Conservation (phyloP, 2,329 filamentous ascomycete genomes). For the Colletotrichum melonis region DNA sequence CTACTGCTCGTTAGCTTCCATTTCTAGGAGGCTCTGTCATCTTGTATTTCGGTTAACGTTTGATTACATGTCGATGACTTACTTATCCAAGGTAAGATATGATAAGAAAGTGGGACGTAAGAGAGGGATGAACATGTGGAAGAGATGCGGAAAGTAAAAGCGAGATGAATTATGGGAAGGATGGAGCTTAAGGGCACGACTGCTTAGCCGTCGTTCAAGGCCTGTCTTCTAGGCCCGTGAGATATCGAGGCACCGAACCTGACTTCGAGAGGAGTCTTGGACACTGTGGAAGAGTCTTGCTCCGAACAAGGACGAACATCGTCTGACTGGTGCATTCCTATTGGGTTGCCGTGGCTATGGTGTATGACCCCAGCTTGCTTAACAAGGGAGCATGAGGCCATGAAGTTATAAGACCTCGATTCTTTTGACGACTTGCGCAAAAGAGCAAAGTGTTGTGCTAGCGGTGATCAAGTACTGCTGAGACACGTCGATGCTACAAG, state of each 20-base stretch:
- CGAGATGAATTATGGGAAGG: no score
- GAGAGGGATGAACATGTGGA: no score
- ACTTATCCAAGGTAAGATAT: neutral
- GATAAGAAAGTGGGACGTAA: neutral
- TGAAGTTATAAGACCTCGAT: neutral
- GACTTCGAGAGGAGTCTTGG: neutral
- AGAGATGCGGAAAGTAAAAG: no score
- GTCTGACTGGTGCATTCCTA: neutral
- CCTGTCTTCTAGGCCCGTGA: neutral
- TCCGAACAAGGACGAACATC: neutral
- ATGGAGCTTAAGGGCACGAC: neutral
- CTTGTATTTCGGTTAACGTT: neutral
- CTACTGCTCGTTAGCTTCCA: neutral
- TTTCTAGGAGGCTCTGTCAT: neutral
- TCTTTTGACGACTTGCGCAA: neutral
- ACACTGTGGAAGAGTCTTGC: neutral
- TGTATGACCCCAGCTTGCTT: neutral
- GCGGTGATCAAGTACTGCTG: no score
- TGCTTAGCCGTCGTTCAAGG: neutral
- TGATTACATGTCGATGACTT: neutral
- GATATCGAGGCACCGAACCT: neutral
- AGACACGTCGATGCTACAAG: no score
- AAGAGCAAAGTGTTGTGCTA: no score
- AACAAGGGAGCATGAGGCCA: neutral
- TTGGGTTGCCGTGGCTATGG: neutral